Conservation (phyloP, 2,329 filamentous ascomycete species). For the Onygenales sp. region DNA sequence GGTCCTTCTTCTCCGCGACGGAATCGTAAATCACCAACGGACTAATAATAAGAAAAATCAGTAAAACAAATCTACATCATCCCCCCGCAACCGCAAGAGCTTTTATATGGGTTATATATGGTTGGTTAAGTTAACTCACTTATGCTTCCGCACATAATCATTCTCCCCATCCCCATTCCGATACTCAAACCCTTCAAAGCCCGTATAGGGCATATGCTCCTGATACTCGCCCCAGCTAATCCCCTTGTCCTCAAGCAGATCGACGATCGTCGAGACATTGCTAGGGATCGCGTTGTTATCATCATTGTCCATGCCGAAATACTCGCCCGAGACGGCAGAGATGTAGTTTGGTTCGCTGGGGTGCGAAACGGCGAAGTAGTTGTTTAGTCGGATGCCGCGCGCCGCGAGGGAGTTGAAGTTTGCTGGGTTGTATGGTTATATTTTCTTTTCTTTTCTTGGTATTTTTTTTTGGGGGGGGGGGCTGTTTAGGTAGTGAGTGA, state of each 20-base stretch:
- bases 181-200: conserved; percentile 57
- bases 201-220: conserved; percentile 67
- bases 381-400: conserved; percentile 53
- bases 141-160: conserved; percentile 78
- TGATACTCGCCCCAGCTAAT: conserved; percentile 66
- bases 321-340: conserved; percentile 58
- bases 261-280: conserved; percentile 59
- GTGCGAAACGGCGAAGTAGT: conserved; percentile 57
- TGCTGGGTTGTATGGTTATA: conserved; percentile 20
- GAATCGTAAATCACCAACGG: conserved; percentile 56
- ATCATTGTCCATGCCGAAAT: conserved; percentile 64
- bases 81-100: not conserved
- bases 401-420: conserved; percentile 50
- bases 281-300: conserved; percentile 47
- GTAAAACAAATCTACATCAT: not conserved
- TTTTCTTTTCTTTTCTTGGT: conserved; percentile 19
- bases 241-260: conserved; percentile 55
- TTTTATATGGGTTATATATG: not conserved
- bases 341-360: conserved; percentile 71
- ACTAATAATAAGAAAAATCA: not conserved
- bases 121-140: conserved; percentile 22
- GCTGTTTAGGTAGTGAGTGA: conserved; percentile 24
- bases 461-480: too few relatives aligned
- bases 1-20: conserved; percentile 48
- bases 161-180: conserved; percentile 47